These are phyloP conservation scores for Pseudogymnoascus sp. DNA, from an alignment of 2,329 filamentous ascomycete species.

Conservation along the genomic window DNA sequence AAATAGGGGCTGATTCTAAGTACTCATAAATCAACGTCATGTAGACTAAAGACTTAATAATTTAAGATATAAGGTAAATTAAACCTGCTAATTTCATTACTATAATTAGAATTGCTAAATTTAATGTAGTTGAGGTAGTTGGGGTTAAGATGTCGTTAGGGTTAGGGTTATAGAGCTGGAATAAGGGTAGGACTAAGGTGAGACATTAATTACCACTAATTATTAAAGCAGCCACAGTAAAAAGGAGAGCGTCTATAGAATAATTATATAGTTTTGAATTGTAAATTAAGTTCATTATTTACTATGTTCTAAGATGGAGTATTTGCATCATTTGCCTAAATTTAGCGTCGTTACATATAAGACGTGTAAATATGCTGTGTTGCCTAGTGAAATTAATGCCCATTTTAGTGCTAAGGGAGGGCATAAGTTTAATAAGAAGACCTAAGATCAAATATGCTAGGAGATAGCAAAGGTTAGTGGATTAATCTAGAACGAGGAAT, in stretches of 20 bases:
- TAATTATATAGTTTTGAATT: neutral
- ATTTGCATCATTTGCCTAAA: neutral
- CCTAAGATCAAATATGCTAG: neutral
- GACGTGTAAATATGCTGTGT: neutral
- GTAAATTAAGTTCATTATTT: neutral
- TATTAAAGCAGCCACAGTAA: neutral
- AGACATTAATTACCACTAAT: neutral
- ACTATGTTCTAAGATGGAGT: neutral
- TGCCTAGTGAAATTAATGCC: neutral
- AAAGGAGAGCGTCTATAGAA: neutral
- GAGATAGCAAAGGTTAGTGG: neutral
- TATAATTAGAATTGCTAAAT: neutral
- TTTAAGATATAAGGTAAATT: neutral
- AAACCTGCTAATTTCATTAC: neutral
- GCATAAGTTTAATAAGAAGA: neutral
- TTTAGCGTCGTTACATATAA: neutral
- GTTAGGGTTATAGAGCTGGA: neutral
- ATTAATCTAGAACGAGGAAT: neutral
- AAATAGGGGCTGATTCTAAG: neutral
- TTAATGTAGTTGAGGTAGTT: neutral
- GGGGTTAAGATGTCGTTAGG: neutral
- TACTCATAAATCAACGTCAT: neutral
- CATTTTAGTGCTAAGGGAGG: neutral
- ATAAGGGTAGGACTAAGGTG: neutral
- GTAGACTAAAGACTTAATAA: neutral